Base-by-base conservation (phyloP, 2,329 filamentous ascomycete species). In the Aureobasidium leucospermi region DNA sequence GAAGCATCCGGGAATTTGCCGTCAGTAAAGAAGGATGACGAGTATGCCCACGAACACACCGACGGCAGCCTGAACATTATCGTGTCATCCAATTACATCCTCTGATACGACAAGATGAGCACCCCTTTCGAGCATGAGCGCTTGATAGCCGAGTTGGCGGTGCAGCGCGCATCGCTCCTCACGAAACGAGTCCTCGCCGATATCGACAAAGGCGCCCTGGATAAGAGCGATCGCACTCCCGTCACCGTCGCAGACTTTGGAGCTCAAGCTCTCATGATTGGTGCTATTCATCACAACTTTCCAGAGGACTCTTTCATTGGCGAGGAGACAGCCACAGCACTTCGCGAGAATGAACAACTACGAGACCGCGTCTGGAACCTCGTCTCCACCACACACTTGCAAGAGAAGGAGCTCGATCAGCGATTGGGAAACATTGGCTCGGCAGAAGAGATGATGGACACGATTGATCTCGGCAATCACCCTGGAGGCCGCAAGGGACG, bases 131-230 rank as follows among this genome's bases (percentile, higher is more conserved):
- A 82, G 62, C 83, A 86, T 64, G 92, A 96, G 78, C 84, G 93
- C 66, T 79, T 86, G 68, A 82, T 95, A 55, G 92, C 92, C 63
- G 86, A 93, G 72, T 84, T 96, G 47, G 91, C 92, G 62, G 91
- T 96, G 60, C 90, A 95, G 77, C 85, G 92, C 64, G 92, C 88
- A 23, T 78, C 81, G 3, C 70, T 81, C 15, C 75, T 86, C 39
- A 86, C 84, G 16, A 84, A 85, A 67, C 68, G 73, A 61, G 70
- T 84, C 65, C 73, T 80, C 23, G 74, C 74, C 43, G 70, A 73
- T 19, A 73, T 79, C n/a, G 74, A 76, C 63, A 80, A 80, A 64
- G 75, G 74, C 59, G 76, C 75, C 23, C 73, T 84, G 56, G 76
- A 79, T 66, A 86, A 86, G 68, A 75, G 74, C 59, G 84, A 86